Base-by-base conservation (phyloP, 2,329 filamentous ascomycete species). In the Cyclaneusma minus region DNA sequence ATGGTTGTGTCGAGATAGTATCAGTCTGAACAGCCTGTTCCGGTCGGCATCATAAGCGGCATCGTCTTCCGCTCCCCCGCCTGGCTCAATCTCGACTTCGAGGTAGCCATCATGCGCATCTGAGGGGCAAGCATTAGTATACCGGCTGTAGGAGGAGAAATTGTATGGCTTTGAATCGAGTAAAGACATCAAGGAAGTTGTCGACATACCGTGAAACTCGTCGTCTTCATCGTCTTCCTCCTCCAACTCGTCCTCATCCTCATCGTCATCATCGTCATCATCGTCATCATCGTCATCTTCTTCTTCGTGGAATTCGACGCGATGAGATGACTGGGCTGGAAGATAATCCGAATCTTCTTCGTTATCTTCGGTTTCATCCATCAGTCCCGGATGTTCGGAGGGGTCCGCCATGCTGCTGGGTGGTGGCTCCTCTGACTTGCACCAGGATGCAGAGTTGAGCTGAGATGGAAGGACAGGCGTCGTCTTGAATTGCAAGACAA, bases 221-320 rank as follows among this genome's bases (percentile, higher is more conserved):
- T 20, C 18, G 8, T 20, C 18, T 8, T 20, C 18, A 20, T 11
- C 29, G 19, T 10, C 24, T 21, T 29, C 28, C 10, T 18, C 15
- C 7, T 13, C 28, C 10, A 25, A 20, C 15, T 18, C 28, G 6
- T 24, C 28, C 6, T 13, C 23, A 17, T 13, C 28, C 22, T 24
- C 27, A 19, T 17, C 23, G 15, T 29, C 27, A 41, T 55, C 47
- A 7, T 56, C 54, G 3, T 53, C 48, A 7, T 54, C 51, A 11
- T 55, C 51, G 4, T 49, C 47, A 10, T 56, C 34, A 5, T 45
- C 41, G 10, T 42, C 41, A 11, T 43, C 44, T 13, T 43, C 42
- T 9, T 42, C 34, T 11, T 51, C 43, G 27, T 47, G 48, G 28
- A 54, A 29, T 61, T 55, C 49, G 24, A 49, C 52, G 22, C 7